A percentile compares a stretch with the other conserved stretches of the same genome.
Evolutionary conservation across 1,284 basidiomycete species (phyloP).

Genomic region (Wallemia mellicola): DNA sequence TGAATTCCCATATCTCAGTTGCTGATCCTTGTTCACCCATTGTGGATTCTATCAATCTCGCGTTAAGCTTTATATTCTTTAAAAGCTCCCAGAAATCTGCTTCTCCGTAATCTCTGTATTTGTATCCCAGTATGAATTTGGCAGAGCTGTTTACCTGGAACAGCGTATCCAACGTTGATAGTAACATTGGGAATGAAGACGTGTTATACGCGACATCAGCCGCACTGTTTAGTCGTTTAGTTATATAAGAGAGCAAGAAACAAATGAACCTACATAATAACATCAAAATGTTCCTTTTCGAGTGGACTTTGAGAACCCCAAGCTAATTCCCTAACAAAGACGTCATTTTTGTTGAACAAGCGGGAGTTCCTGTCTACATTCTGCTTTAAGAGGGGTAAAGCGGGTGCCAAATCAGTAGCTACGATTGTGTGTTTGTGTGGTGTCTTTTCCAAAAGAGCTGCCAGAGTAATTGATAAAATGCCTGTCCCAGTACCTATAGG

Average conservation of each 20-base stretch:
- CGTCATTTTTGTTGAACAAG: background rate
- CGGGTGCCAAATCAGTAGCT: background rate
- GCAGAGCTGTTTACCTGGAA: background rate
- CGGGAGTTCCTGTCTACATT: background rate
- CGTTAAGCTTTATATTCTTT: background rate
- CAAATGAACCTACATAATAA: no score
- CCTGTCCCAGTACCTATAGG: background rate
- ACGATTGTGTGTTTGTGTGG: background rate
- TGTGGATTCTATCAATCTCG: no score
- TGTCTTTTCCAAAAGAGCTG: background rate
- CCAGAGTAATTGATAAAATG: background rate
- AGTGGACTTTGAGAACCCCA: background rate
- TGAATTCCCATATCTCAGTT: background rate
- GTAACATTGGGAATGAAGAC: slow-evolving; percentile 3
- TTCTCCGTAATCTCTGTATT: background rate
- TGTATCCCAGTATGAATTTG: background rate
- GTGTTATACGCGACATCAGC: slow-evolving; percentile 5
- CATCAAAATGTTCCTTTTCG: background rate
- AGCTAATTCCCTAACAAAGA: background rate
- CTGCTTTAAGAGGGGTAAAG: background rate
- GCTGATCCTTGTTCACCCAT: background rate
- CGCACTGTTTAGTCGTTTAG: no score
- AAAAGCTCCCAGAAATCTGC: background rate
- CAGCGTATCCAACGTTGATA: background rate
- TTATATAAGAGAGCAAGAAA: no score